These are phyloP conservation scores for Euphorbia peplus DNA, from an alignment of 345 rosid genomes.

Conservation along the genomic window DNA sequence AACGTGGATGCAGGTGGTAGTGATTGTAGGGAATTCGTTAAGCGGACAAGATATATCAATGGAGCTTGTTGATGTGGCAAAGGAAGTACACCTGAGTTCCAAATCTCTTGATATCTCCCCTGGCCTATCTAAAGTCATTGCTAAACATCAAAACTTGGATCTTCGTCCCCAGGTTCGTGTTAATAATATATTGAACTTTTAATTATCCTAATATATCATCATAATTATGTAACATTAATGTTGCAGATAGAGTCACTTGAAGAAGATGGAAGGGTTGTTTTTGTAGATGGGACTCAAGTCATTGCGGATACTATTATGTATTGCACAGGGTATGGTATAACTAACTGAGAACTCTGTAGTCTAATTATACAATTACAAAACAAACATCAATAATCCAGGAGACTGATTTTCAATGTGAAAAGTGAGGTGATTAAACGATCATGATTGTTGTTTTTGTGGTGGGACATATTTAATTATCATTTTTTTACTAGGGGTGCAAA, in stretches of 20 bases:
- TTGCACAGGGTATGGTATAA: constrained; percentile 97
- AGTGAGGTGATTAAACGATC: constrained; percentile 23
- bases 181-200: background rate
- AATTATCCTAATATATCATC: background rate
- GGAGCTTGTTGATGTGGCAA: constrained; percentile 79
- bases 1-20: constrained; percentile 65
- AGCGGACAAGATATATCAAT: constrained; percentile 93
- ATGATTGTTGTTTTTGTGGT: constrained; percentile 9
- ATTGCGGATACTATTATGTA: constrained; percentile 68
- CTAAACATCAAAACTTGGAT: constrained; percentile 55
- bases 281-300: constrained; percentile 60
- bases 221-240: background rate
- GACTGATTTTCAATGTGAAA: constrained; percentile 1
- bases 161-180: constrained; percentile 55
- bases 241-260: constrained; percentile 59
- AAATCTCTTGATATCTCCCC: constrained; percentile 47
- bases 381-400: too few species aligned
- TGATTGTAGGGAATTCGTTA: constrained; percentile 72
- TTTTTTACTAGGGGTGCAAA: constrained; percentile 9
- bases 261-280: constrained; percentile 63
- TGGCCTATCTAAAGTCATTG: constrained; percentile 73
- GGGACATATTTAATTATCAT: constrained; percentile 14
- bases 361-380: too few species aligned
- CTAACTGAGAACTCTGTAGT: constrained; percentile 10
- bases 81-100: constrained; percentile 69